Evolutionary conservation across 352 stramenopile genomes (phyloP), one percentile per base, ranked within the genome.

Genomic region (Phytophthora gonapodyides): DNA sequence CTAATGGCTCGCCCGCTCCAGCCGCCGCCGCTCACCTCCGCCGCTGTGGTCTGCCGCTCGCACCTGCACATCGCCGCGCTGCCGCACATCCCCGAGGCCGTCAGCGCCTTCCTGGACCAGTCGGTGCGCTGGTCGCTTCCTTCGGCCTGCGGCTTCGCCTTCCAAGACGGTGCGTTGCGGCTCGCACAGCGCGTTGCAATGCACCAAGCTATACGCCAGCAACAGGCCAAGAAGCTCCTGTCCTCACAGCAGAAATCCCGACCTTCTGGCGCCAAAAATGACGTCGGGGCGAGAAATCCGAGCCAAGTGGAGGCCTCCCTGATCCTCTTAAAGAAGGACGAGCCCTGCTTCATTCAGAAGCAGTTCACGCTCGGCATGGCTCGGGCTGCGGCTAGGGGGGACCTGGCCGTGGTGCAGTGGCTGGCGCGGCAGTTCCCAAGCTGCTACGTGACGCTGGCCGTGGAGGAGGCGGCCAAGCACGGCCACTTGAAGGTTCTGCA

Each of bases 401-500:
- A 73, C 21, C 55, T 74, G 47, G n/a, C 24, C n/a, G 50, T 80
- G 8, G 42, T 80, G 30, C 42, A 65, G 17, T 80, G 68, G 67
- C 57, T 80, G 2, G 43, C 70, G 3, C n/a, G 16, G 1, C 34
- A 61, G 17, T 73, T 71, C 47, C 57, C 70, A 1, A 58, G 46
- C 1, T 78, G 70, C 30, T 78, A 68, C 16, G 70, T 75, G 36
- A 75, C 66, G 17, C 15, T 68, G 0, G 70, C 67, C 19, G 66
- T 78, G 1, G 62, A 75, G 48, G 51, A 69, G 44, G 69, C 73
- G 0, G 65, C 73, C 2, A 65, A 46, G 19, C n/a, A 72, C 27
- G 73, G 73, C 1, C 69, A 78, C 11, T 41, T 81, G n/a, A 1
- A 66, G 10, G 59, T 82, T 8, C 36, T 84, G 2, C 57, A 78